Conservation (phyloP, 495 filamentous ascomycete genomes). For the Hypoxylon intermedium region DNA sequence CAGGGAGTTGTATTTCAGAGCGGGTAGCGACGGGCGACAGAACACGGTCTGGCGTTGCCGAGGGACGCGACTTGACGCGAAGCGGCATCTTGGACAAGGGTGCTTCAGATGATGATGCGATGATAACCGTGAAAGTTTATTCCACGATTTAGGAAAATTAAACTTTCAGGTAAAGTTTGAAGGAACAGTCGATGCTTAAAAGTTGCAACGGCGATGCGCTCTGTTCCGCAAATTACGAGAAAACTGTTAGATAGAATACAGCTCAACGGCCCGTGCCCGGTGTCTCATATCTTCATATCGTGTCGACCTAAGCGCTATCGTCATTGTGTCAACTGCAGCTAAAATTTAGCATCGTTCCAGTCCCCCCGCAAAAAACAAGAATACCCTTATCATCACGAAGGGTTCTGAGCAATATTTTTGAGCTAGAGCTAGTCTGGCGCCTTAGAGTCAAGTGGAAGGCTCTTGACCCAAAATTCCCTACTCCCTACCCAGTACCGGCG, state of each 20-base stretch:
- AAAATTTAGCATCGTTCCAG: conserved; percentile 19
- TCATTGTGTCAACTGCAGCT: conserved; percentile 14
- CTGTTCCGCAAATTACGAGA: neutral
- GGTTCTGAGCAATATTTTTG: no score
- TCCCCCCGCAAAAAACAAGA: conserved; percentile 1
- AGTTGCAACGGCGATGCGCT: conserved; percentile 1
- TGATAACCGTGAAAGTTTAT: conserved; percentile 1
- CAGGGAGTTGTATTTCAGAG: conserved; percentile 56
- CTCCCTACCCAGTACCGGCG: neutral
- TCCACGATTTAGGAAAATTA: neutral
- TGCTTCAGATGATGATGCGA: neutral
- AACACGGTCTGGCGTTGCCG: conserved; percentile 35
- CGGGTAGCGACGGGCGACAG: conserved; percentile 16
- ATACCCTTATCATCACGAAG: conserved; percentile 7
- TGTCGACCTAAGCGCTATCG: conserved; percentile 1
- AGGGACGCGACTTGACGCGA: conserved; percentile 52
- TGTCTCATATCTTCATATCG: conserved; percentile 5
- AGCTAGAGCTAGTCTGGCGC: neutral
- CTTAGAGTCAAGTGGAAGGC: neutral
- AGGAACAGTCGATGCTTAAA: neutral
- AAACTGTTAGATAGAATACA: neutral
- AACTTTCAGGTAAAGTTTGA: neutral
- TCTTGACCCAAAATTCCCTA: no score
- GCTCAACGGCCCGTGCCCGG: conserved; percentile 15
- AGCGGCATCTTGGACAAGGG: conserved; percentile 47